phyloP scores from a whole-genome alignment of 2,329 filamentous ascomycete species.

The Alternaria longipes region DNA sequence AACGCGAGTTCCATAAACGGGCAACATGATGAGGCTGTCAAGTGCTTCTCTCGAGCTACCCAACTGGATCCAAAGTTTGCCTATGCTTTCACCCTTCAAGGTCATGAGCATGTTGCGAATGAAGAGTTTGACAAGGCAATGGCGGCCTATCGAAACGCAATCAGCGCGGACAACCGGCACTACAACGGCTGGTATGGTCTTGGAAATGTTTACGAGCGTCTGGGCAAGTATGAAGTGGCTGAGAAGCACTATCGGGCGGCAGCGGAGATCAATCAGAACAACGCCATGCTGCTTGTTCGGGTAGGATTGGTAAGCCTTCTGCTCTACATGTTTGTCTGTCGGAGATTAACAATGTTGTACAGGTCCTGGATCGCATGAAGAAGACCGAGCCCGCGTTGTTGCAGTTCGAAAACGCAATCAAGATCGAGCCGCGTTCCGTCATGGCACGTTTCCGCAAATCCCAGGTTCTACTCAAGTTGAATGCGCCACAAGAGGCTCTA shows the following conservation, averaged over 20 bases:
- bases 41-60: slow-evolving; percentile 93
- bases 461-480: slow-evolving; percentile 79
- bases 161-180: slow-evolving; percentile 85
- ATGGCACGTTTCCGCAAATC: slow-evolving; percentile 94
- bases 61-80: slow-evolving; percentile 90
- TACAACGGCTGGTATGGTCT: slow-evolving; percentile 99
- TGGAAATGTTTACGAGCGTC: slow-evolving; percentile 83
- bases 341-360: background rate
- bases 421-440: slow-evolving; percentile 80
- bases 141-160: slow-evolving; percentile 83
- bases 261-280: slow-evolving; percentile 89
- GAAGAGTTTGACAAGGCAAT: slow-evolving; percentile 98
- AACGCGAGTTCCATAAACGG: slow-evolving; percentile 93
- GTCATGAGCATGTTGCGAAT: slow-evolving; percentile 93
- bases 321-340: background rate
- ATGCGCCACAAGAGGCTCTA: slow-evolving; percentile 75
- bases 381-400: slow-evolving; percentile 79
- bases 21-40: slow-evolving; percentile 92
- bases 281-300: slow-evolving; percentile 89
- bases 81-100: slow-evolving; percentile 94
- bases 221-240: slow-evolving; percentile 90
- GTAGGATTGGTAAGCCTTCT: slow-evolving; percentile 75
- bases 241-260: slow-evolving; percentile 91
- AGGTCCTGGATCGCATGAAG: slow-evolving; percentile 81
- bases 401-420: slow-evolving; percentile 83